Conservation (phyloP, 257 asterid species). For the Asclepias syriaca region DNA sequence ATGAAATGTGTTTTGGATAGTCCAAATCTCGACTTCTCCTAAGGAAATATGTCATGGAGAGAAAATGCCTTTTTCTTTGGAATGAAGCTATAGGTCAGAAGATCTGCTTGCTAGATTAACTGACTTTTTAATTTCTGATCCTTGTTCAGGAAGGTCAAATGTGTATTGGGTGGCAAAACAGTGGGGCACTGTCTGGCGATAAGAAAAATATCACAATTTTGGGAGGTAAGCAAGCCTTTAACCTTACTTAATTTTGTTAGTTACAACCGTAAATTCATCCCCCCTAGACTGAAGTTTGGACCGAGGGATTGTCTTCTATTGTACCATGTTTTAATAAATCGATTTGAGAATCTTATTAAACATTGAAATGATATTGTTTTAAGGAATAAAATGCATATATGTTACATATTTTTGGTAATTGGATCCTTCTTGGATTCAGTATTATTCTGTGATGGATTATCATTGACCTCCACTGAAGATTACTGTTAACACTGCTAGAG, state of each 20-base stretch:
- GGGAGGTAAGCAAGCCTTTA: slow-evolving; percentile 61
- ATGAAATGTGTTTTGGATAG: no score
- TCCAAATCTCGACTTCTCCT: neutral
- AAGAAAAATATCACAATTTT: slow-evolving; percentile 71
- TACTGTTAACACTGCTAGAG: neutral
- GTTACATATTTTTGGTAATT: neutral
- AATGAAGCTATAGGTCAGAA: neutral
- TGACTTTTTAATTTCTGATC: neutral
- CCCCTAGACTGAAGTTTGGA: neutral
- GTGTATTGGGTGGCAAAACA: slow-evolving; percentile 98
- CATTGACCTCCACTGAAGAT: neutral
- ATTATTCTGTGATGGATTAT: neutral
- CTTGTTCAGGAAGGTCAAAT: slow-evolving; percentile 67
- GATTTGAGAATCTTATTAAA: neutral
- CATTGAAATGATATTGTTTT: neutral
- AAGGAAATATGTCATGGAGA: no score
- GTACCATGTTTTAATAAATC: neutral
- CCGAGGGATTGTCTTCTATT: neutral
- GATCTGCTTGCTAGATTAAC: neutral
- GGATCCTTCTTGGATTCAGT: neutral
- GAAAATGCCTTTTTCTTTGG: neutral
- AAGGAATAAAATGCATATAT: neutral
- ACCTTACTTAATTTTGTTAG: slow-evolving; percentile 7
- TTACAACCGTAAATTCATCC: slow-evolving; percentile 6
- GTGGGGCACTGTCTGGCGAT: slow-evolving; percentile 65